Conservation (phyloP, 2,329 filamentous ascomycete species). For the Triangularia setosa region DNA sequence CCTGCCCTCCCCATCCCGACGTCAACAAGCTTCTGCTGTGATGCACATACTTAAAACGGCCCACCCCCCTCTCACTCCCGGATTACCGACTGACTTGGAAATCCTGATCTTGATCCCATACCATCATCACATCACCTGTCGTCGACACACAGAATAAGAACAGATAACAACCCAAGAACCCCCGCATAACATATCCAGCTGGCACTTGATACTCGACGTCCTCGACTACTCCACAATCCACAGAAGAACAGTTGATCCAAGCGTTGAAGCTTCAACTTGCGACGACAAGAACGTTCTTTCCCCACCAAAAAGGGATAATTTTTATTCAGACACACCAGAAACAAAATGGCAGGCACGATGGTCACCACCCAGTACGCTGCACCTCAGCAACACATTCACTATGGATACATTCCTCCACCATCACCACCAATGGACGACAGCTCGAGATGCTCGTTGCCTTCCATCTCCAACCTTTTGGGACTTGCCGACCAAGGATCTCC, state of each 20-base stretch:
- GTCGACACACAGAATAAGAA: conserved; percentile 27
- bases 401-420: conserved; percentile 58
- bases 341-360: conserved; percentile 43
- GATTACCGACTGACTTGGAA: conserved; percentile 22
- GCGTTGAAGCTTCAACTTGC: background rate
- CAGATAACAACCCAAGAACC: too few species aligned
- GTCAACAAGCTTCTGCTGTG: conserved; percentile 37
- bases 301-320: background rate
- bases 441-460: conserved; percentile 80
- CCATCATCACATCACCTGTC: conserved; percentile 6
- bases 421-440: conserved; percentile 72
- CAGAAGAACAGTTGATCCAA: background rate
- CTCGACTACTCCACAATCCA: conserved; percentile 22
- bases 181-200: conserved; percentile 29
- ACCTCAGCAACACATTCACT: conserved; percentile 45
- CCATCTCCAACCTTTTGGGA: conserved; percentile 85
- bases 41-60: conserved; percentile 41
- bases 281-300: background rate
- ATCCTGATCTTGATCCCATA: conserved; percentile 17
- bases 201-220: conserved; percentile 29
- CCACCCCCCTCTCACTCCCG: conserved; percentile 32
- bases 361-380: conserved; percentile 40
- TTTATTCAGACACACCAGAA: conserved; percentile 28
- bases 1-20: conserved; percentile 35
- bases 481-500: conserved; percentile 69